Conservation (phyloP, 257 asterid genomes). For the Cynanchum wilfordii region DNA sequence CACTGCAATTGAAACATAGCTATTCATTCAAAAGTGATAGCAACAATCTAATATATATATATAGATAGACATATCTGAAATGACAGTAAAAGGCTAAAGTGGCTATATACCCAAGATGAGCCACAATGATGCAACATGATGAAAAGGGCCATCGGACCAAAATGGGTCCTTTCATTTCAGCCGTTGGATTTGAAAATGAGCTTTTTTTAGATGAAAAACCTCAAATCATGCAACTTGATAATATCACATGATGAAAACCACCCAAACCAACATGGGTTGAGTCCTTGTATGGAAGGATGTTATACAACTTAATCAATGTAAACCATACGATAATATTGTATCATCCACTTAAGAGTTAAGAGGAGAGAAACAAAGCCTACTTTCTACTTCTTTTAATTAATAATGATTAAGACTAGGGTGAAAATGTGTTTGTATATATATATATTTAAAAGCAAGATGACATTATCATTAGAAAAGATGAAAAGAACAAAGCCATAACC, state of each 20-base stretch:
- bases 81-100: background rate
- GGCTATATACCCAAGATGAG: background rate
- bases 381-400: background rate
- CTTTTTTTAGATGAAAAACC: background rate
- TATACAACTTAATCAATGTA: conserved; percentile 4
- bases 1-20: background rate
- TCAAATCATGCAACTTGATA: background rate
- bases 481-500: background rate
- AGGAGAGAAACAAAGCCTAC: background rate
- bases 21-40: background rate
- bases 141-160: background rate
- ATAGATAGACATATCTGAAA: background rate
- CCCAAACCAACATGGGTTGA: conserved; percentile 5
- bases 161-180: background rate
- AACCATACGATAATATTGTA: conserved; percentile 5
- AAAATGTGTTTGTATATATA: background rate
- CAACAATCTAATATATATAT: background rate
- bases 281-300: background rate
- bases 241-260: background rate
- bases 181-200: background rate
- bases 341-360: background rate
- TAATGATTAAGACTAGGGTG: background rate
- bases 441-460: background rate
- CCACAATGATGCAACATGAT: background rate
- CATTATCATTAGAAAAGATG: background rate